phyloP scores from a whole-genome alignment of 495 filamentous ascomycete species.

The Parathielavia hyrcaniae region DNA sequence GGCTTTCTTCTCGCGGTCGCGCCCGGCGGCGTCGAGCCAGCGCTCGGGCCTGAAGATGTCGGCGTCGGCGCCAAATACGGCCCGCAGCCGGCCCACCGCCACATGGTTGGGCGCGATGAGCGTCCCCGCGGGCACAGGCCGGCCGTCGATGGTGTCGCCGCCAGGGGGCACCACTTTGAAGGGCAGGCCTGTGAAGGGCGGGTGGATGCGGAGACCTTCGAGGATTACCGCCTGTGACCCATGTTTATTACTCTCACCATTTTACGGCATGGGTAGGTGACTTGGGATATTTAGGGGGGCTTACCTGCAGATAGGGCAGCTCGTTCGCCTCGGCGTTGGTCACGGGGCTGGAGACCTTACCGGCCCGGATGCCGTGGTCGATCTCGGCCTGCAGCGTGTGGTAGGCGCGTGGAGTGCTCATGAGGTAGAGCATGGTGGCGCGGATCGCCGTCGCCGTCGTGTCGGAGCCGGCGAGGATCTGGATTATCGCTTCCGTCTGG shows the following conservation, averaged over 20 bases:
- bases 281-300: background rate
- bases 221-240: slow-evolving; percentile 47
- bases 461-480: slow-evolving; percentile 56
- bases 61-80: slow-evolving; percentile 36
- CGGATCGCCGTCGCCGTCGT: slow-evolving; percentile 56
- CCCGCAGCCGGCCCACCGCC: slow-evolving; percentile 25
- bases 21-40: slow-evolving; percentile 48
- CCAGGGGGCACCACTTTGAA: slow-evolving; percentile 44
- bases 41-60: slow-evolving; percentile 45
- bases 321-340: slow-evolving; percentile 37
- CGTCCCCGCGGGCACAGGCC: slow-evolving; percentile 49
- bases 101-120: slow-evolving; percentile 46
- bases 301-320: slow-evolving; percentile 39
- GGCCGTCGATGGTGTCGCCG: slow-evolving; percentile 46
- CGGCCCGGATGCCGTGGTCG: slow-evolving; percentile 35
- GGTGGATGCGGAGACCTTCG: slow-evolving; percentile 46
- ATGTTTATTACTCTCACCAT: slow-evolving; percentile 18
- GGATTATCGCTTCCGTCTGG: slow-evolving; percentile 37
- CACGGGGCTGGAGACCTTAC: slow-evolving; percentile 36
- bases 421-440: slow-evolving; percentile 48
- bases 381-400: slow-evolving; percentile 54
- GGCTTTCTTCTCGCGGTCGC: slow-evolving; percentile 21
- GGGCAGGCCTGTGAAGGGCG: slow-evolving; percentile 34
- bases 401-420: slow-evolving; percentile 44
- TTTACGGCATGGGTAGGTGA: background rate